Percentiles rank a stretch among this genome's conserved stretches.
Conservation (phyloP, 768 basidiomycete genomes). For the Mycena galericulata region DNA sequence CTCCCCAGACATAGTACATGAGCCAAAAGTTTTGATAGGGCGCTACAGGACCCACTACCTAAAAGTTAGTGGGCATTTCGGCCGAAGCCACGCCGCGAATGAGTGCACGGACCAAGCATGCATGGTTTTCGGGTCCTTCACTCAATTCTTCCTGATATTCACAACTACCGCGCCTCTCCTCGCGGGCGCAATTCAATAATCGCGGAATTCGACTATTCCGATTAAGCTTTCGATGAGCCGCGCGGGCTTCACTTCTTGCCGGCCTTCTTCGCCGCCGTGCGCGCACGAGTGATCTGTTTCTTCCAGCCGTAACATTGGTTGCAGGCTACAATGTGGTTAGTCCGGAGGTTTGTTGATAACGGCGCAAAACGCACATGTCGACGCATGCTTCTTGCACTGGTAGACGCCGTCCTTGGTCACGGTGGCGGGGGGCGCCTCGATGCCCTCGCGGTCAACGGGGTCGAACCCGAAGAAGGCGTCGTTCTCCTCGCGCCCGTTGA, state of each 20-base stretch:
- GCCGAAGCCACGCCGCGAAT: no score
- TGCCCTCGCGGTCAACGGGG: slow-evolving; percentile 70
- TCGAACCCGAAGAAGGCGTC: slow-evolving; percentile 87
- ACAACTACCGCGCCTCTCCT: no score
- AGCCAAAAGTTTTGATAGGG: no score
- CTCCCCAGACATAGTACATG: no score
- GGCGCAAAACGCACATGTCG: slow-evolving; percentile 59
- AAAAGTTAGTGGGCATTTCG: no score
- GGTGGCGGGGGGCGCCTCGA: slow-evolving; percentile 72
- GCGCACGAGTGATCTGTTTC: slow-evolving; percentile 79
- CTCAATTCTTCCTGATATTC: no score
- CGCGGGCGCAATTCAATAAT: no score
- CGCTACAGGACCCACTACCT: no score
- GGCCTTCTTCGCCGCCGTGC: slow-evolving; percentile 77
- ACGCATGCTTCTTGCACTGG: slow-evolving; percentile 88
- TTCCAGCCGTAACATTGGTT: slow-evolving; percentile 85
- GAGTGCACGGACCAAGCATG: no score
- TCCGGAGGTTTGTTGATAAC: background rate
- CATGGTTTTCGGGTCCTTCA: no score
- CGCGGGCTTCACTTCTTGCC: slow-evolving; percentile 75
- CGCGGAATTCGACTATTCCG: no score
- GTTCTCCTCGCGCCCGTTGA: slow-evolving; percentile 86
- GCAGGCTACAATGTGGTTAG: slow-evolving; percentile 56
- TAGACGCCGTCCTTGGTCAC: slow-evolving; percentile 80
- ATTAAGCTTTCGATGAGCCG: no score